Percentiles rank a stretch among this genome's conserved stretches.
Conservation (phyloP, 2,329 filamentous ascomycete genomes). For the Fusarium illudens region DNA sequence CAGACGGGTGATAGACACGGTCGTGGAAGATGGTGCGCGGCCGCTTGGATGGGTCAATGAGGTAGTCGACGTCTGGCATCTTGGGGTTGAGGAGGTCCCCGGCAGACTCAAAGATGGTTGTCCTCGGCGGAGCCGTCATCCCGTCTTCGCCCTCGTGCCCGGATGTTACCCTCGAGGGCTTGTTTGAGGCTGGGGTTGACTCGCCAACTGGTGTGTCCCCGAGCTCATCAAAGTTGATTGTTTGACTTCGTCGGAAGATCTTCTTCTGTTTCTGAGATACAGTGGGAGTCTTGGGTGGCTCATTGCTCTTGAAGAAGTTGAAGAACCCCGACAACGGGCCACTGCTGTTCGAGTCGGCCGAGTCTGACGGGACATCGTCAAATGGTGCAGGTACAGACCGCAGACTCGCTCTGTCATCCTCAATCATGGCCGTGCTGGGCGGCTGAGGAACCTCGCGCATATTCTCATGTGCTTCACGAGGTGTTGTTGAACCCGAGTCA, state of each 20-base stretch:
- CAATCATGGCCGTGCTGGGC: slow-evolving; percentile 67
- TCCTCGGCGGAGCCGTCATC: slow-evolving; percentile 80
- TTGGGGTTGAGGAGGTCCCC: slow-evolving; percentile 92
- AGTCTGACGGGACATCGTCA: slow-evolving; percentile 41
- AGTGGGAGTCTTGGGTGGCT: slow-evolving; percentile 57
- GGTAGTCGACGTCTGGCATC: slow-evolving; percentile 80
- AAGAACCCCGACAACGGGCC: slow-evolving; percentile 70
- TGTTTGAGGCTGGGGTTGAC: slow-evolving; percentile 15
- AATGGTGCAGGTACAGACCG: slow-evolving; percentile 52
- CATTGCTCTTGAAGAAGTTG: slow-evolving; percentile 74
- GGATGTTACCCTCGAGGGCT: slow-evolving; percentile 54
- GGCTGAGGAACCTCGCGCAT: slow-evolving; percentile 75
- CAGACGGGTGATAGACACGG: slow-evolving; percentile 89
- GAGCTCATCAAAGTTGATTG: slow-evolving; percentile 53
- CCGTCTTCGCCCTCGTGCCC: slow-evolving; percentile 59
- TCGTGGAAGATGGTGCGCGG: slow-evolving; percentile 96
- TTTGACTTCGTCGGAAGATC: slow-evolving; percentile 82
- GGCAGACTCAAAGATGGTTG: slow-evolving; percentile 94
- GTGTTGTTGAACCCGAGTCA: slow-evolving; percentile 49
- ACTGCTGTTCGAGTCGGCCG: slow-evolving; percentile 48
- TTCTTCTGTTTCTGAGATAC: slow-evolving; percentile 69
- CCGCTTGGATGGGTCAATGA: slow-evolving; percentile 83
- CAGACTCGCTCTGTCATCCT: slow-evolving; percentile 71
- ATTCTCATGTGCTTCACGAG: slow-evolving; percentile 46
- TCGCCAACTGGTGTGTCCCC: slow-evolving; percentile 4